Evolutionary conservation across 2,329 filamentous ascomycete genomes (phyloP).

Genomic region (Aschersonia sp.): DNA sequence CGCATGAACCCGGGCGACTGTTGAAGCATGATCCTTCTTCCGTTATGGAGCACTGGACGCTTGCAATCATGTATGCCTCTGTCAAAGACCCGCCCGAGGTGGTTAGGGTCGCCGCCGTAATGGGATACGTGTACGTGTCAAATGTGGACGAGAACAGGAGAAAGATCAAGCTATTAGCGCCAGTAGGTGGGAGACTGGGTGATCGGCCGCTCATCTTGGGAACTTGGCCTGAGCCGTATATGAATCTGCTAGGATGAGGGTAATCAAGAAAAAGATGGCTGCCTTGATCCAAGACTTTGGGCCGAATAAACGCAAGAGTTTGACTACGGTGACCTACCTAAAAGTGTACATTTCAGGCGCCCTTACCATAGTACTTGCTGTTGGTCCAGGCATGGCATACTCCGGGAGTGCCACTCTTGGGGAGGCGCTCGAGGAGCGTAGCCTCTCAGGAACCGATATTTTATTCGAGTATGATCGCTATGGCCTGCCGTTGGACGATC

Average conservation of each 20-base stretch:
- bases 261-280: neutral
- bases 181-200: slow-evolving; percentile 68
- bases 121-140: slow-evolving; percentile 87
- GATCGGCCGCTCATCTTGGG: slow-evolving; percentile 72
- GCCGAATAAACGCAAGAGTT: too few relatives aligned
- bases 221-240: slow-evolving; percentile 71
- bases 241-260: slow-evolving; percentile 51
- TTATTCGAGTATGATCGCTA: too few relatives aligned
- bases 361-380: too few relatives aligned
- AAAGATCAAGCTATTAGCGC: slow-evolving; percentile 68
- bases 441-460: too few relatives aligned
- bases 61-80: slow-evolving; percentile 72
- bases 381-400: too few relatives aligned
- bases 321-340: too few relatives aligned
- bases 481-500: too few relatives aligned
- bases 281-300: too few relatives aligned
- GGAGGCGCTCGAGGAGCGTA: too few relatives aligned
- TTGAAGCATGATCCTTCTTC: slow-evolving; percentile 50
- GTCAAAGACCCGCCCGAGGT: slow-evolving; percentile 53
- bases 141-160: slow-evolving; percentile 78
- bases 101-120: slow-evolving; percentile 67
- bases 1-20: slow-evolving; percentile 27
- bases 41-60: slow-evolving; percentile 62
- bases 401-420: too few relatives aligned
- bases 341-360: too few relatives aligned